Base-by-base conservation (phyloP, 768 basidiomycete genomes). In the Tylopilus sp. region DNA sequence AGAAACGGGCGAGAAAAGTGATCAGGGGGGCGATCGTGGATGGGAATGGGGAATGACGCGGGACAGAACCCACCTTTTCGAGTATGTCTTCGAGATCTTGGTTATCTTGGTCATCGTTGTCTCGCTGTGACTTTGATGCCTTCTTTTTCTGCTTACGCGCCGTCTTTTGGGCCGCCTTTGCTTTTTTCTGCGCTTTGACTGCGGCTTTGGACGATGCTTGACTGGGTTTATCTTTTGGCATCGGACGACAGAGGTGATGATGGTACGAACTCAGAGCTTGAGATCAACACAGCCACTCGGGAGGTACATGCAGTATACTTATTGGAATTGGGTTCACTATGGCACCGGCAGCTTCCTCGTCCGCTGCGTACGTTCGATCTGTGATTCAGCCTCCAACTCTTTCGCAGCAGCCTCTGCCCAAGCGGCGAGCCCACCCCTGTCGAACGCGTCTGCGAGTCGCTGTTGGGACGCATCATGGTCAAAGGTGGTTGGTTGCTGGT, bases 71-170 rank as follows among this genome's bases (percentile, higher is more conserved):
- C 56, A 90, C 90, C 77, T 82, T 80, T 61, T 90, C 91, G 28
- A 95, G 76, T 52, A 95, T 91, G 3, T 76, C 79, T 61, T 95
- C 90, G 6, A 95, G 75, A 74, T 95, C 88, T 56, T 90, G 79
- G 51, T 83, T 82, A 47, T 86, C 84, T 25, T 81, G 79, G 36
- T 82, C 82, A 6, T 74, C 77, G 30, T 83, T 80, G 69, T 76
- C 53, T 51, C 64, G 66, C 69, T 49, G 52, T 0, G 55, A 56
- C 31, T 81, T 78, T 1, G 60, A 50, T 33, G 73, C 74, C 58
- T 88, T 88, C 57, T 82, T 85, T 62, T 75, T 78, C 58, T 83
- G 82, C 56, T 87, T 90, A 8, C 78, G 74, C 44, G 87, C 86
- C 6, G 77, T 74, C 55, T 92, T 92, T 65, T 88, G 75, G 0